Percentiles rank a stretch among this genome's conserved stretches.
Conservation (phyloP, 805 yeast species). For the Naumovozyma castellii region DNA sequence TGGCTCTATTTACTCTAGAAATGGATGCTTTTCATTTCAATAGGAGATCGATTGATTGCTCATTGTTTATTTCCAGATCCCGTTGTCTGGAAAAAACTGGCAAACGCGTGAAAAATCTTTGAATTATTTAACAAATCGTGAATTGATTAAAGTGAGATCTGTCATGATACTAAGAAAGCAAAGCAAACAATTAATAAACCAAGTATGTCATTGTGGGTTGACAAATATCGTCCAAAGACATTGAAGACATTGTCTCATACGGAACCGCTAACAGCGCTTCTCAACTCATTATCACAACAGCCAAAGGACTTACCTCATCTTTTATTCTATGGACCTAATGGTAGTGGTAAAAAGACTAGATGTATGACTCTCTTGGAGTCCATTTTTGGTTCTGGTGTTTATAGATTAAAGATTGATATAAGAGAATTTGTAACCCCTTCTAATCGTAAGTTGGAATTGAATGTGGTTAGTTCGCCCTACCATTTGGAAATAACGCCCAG, state of each 20-base stretch:
- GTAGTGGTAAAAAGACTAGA: conserved; percentile 95
- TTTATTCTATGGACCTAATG: conserved; percentile 88
- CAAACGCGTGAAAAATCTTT: neutral
- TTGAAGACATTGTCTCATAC: conserved; percentile 62
- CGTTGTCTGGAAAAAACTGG: neutral
- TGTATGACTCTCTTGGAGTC: conserved; percentile 70
- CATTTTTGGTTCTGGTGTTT: conserved; percentile 75
- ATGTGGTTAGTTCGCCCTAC: conserved; percentile 81
- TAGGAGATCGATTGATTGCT: neutral
- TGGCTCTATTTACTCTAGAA: neutral
- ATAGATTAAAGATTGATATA: conserved; percentile 80
- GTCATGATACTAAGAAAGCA: no score
- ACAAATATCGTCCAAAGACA: conserved; percentile 74
- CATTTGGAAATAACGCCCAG: conserved; percentile 95
- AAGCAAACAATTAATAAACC: neutral
- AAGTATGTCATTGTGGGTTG: conserved; percentile 91
- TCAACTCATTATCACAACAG: conserved; percentile 38
- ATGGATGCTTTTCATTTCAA: neutral
- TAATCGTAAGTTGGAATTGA: conserved; percentile 76
- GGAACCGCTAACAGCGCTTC: conserved; percentile 48
- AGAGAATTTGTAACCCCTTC: conserved; percentile 69
- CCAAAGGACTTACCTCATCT: conserved; percentile 79
- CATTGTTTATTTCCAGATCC: neutral
- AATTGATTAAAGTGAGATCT: no score
- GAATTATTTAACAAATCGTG: no score